phyloP scores from a whole-genome alignment of 140 eudicot species.

The Senecio squalidus region DNA sequence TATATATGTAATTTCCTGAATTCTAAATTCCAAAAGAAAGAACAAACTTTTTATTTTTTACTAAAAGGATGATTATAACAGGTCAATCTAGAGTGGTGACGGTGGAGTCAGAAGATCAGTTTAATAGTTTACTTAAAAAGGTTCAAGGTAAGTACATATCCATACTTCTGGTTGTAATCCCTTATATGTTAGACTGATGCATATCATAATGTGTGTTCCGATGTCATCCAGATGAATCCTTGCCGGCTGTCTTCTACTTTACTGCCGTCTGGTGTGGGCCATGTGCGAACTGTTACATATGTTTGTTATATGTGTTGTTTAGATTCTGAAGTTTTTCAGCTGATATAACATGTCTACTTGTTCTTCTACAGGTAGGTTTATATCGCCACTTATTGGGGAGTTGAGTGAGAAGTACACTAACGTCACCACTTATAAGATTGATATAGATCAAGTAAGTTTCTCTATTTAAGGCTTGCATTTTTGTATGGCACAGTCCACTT shows the following conservation, averaged over 20 bases:
- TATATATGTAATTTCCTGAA: background rate
- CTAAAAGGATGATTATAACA: conserved; percentile 26
- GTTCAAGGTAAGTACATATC: conserved; percentile 50
- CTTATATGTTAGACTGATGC: conserved; percentile 1
- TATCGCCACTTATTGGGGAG: conserved; percentile 72
- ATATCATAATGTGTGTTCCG: conserved; percentile 15
- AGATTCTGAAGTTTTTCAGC: background rate
- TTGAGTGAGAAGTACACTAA: conserved; percentile 73
- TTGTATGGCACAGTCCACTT: background rate
- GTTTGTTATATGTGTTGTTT: background rate
- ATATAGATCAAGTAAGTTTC: conserved; percentile 71
- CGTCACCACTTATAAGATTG: conserved; percentile 83
- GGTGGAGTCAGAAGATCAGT: conserved; percentile 72
- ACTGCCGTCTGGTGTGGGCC: conserved; percentile 99
- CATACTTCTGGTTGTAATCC: background rate
- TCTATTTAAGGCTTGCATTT: conserved; percentile 9
- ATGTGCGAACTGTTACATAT: conserved; percentile 45
- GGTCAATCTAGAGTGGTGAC: conserved; percentile 58
- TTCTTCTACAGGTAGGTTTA: conserved; percentile 54
- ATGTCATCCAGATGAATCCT: conserved; percentile 70
- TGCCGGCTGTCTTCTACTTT: conserved; percentile 83
- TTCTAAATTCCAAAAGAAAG: background rate
- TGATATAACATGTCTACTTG: background rate
- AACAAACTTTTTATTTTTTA: conserved; percentile 7
- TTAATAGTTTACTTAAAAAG: conserved; percentile 63